Evolutionary conservation across 2,329 filamentous ascomycete genomes (phyloP).

Genomic region (Cordyceps pruinosa): DNA sequence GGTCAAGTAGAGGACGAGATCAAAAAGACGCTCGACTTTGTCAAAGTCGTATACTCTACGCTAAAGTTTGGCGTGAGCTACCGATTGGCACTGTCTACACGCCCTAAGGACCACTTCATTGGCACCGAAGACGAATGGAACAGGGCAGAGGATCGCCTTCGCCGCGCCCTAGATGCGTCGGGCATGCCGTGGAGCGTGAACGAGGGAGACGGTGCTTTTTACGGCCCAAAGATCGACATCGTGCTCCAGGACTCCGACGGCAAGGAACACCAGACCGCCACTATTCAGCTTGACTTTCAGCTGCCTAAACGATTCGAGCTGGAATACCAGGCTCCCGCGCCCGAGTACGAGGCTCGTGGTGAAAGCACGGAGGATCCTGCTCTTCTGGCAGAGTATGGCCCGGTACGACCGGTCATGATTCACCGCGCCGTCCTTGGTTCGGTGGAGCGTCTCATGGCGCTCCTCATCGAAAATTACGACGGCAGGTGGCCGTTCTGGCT

Average conservation of each 20-base stretch:
- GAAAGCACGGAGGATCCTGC: slow-evolving; percentile 42
- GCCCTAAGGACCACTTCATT: slow-evolving; percentile 70
- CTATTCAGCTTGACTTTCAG: slow-evolving; percentile 86
- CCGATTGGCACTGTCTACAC: slow-evolving; percentile 69
- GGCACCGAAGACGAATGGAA: slow-evolving; percentile 61
- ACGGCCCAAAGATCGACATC: slow-evolving; percentile 88
- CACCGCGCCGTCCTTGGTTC: slow-evolving; percentile 81
- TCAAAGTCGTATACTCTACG: slow-evolving; percentile 63
- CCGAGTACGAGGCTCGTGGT: slow-evolving; percentile 51
- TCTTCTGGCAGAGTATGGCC: slow-evolving; percentile 45
- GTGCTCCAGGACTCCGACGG: slow-evolving; percentile 72
- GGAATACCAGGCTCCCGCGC: slow-evolving; percentile 63
- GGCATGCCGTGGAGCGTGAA: slow-evolving; percentile 68
- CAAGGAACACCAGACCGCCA: slow-evolving; percentile 84
- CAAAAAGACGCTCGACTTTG: slow-evolving; percentile 64
- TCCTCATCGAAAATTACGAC: slow-evolving; percentile 76
- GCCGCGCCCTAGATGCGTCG: slow-evolving; percentile 52
- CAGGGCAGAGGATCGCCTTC: slow-evolving; percentile 34
- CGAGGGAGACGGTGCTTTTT: slow-evolving; percentile 80
- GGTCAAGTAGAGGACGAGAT: slow-evolving; percentile 71
- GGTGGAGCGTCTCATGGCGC: slow-evolving; percentile 75
- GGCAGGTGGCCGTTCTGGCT: slow-evolving; percentile 86
- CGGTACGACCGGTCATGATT: slow-evolving; percentile 67
- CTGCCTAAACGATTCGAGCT: slow-evolving; percentile 75
- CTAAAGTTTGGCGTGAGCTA: slow-evolving; percentile 63